Evolutionary conservation across 2,329 filamentous ascomycete species (phyloP).

Genomic region (Ophiostoma novo-ulmi): DNA sequence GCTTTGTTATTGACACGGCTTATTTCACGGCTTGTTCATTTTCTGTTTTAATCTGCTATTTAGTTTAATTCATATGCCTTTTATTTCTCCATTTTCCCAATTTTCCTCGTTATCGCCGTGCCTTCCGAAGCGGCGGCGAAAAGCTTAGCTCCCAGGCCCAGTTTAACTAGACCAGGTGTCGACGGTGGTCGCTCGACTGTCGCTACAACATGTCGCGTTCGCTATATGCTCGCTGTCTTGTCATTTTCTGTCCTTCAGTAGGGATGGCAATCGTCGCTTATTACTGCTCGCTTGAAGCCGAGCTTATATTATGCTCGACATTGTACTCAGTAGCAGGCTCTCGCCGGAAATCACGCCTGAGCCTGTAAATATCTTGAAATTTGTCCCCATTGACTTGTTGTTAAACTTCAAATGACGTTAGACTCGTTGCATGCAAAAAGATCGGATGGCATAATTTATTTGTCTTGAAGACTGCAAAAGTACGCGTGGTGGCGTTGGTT

Average conservation of each 20-base stretch:
- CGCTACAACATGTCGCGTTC: constrained; percentile 11
- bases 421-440: not conserved
- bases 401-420: not conserved
- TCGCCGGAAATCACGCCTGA: too few relatives aligned
- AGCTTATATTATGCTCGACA: not conserved
- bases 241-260: not conserved
- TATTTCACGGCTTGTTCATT: not conserved
- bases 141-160: constrained; percentile 26
- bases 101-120: constrained; percentile 27
- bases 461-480: not conserved
- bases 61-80: not conserved
- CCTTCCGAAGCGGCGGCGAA: constrained; percentile 25
- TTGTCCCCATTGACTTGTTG: too few relatives aligned
- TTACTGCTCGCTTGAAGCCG: not conserved
- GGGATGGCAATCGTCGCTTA: not conserved
- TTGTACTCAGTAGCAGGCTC: too few relatives aligned
- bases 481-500: not conserved
- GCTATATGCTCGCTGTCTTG: constrained; percentile 16
- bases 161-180: not conserved
- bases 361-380: too few relatives aligned
- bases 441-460: not conserved
- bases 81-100: constrained; percentile 17
- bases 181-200: not conserved
- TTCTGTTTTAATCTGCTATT: not conserved
- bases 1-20: constrained; percentile 15